Conservation (phyloP, 148 eudicot genomes). For the Talinum fruticosum region DNA sequence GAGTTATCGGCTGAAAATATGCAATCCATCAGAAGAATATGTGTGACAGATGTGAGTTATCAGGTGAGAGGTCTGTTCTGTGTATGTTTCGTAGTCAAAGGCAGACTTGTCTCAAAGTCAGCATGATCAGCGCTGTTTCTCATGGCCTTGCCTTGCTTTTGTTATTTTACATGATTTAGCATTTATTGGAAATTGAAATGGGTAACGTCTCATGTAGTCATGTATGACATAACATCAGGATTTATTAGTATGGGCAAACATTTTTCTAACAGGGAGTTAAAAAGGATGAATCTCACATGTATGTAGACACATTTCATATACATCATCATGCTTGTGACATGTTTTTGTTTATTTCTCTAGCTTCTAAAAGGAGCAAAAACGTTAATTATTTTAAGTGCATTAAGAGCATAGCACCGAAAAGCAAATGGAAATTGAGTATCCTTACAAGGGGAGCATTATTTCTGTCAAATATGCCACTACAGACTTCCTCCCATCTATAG, state of each 20-base stretch:
- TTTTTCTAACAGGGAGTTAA: too few relatives aligned
- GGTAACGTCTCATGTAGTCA: not conserved
- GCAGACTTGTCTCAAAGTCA: not conserved
- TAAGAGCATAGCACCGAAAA: not conserved
- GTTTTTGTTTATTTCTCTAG: not conserved
- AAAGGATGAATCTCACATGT: too few relatives aligned
- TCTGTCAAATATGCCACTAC: not conserved
- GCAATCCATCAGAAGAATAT: not conserved
- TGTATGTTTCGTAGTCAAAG: not conserved
- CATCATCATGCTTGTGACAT: not conserved
- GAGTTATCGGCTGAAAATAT: not conserved
- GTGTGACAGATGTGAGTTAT: not conserved
- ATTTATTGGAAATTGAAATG: not conserved
- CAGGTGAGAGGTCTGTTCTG: not conserved
- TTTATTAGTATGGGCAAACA: not conserved
- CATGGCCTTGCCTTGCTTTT: not conserved
- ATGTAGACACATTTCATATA: not conserved
- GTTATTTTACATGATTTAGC: not conserved
- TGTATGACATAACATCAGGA: not conserved
- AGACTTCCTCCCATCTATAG: not conserved
- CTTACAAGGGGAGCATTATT: not conserved
- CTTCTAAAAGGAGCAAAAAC: not conserved
- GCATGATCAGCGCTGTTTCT: not conserved
- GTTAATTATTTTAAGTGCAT: too few relatives aligned
- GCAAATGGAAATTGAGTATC: not conserved